Evolutionary conservation across 2,329 filamentous ascomycete species (phyloP).

Genomic region (Emergomyces orientalis): DNA sequence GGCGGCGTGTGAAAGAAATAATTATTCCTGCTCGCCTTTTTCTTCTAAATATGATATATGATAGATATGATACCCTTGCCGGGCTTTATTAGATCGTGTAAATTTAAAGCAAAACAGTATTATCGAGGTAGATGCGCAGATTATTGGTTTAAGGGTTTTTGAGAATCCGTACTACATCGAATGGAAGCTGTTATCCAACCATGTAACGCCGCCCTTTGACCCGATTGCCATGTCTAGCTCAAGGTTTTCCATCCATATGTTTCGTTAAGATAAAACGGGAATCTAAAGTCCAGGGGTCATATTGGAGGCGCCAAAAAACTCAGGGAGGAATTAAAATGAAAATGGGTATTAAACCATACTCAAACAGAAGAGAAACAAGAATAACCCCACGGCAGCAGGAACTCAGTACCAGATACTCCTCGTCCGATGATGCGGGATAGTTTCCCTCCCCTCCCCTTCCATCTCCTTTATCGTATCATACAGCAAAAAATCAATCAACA

Average conservation of each 20-base stretch:
- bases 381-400: neutral
- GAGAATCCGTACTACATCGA: neutral
- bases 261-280: neutral
- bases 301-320: neutral
- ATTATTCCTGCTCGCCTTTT: neutral
- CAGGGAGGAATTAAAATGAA: neutral
- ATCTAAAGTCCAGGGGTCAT: neutral
- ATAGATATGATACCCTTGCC: neutral
- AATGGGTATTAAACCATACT: neutral
- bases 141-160: neutral
- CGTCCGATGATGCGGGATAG: conserved; percentile 75
- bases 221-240: conserved; percentile 1
- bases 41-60: conserved; percentile 1
- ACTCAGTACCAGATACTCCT: conserved; percentile 85
- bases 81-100: neutral
- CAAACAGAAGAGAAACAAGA: neutral
- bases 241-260: neutral
- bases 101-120: neutral
- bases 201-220: neutral
- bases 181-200: neutral
- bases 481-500: conserved; percentile 92
- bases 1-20: neutral
- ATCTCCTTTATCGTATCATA: conserved; percentile 89
- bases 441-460: conserved; percentile 50
- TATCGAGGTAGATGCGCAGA: neutral